Evolutionary conservation across 768 basidiomycete genomes (phyloP).

Genomic region (Psilocybe cyanescens): DNA sequence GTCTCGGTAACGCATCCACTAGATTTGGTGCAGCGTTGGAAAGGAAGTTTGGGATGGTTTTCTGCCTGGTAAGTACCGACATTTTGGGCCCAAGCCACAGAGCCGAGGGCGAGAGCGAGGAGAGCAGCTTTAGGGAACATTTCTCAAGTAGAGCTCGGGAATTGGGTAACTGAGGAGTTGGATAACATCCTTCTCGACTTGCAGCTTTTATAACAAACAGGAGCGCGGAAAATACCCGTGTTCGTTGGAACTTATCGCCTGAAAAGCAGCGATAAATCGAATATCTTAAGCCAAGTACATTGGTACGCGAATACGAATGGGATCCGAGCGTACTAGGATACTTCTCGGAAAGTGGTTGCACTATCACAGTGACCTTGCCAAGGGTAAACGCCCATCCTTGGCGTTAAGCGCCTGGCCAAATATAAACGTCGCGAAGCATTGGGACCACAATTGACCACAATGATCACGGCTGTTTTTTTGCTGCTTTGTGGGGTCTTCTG

Average conservation of each 20-base stretch:
- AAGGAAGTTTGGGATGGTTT: conserved; percentile 11
- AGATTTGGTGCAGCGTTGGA: conserved; percentile 14
- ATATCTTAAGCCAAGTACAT: not conserved
- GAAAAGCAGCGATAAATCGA: not conserved
- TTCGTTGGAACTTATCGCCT: not conserved
- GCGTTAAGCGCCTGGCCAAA: conserved; percentile 3
- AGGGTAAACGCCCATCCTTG: not conserved
- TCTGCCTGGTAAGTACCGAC: conserved; percentile 6
- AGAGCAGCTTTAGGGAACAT: conserved; percentile 14
- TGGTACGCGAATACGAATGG: not conserved
- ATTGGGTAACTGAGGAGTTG: not conserved
- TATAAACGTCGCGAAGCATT: not conserved
- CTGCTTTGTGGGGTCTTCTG: not conserved
- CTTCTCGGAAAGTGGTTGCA: not conserved
- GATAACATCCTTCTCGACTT: not conserved
- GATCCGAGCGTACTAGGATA: not conserved
- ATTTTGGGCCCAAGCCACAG: conserved; percentile 1
- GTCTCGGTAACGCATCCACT: conserved; percentile 8
- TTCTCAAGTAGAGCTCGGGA: not conserved
- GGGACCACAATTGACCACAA: not conserved
- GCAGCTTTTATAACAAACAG: not conserved
- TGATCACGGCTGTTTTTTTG: not conserved
- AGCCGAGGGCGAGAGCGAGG: conserved; percentile 3
- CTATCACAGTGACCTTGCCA: not conserved
- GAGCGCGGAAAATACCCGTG: not conserved